Percentiles rank a stretch among this genome's conserved stretches.
phyloP scores from a whole-genome alignment of 192 early-diverging fungal genomes.

The Dispira simplex region DNA sequence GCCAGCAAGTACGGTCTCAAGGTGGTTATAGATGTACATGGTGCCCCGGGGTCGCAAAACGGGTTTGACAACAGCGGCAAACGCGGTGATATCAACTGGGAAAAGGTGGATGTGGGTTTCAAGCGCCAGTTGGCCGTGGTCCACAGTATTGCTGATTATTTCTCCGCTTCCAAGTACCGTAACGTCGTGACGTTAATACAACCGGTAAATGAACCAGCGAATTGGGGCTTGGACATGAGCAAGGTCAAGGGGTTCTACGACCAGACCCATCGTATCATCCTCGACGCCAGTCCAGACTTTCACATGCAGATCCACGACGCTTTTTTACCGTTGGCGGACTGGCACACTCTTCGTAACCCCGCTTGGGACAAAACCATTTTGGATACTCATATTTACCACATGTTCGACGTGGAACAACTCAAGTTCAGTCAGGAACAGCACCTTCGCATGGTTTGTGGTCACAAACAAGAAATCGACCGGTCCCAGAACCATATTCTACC shows the following conservation, averaged over 20 bases:
- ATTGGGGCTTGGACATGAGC: conserved; percentile 21
- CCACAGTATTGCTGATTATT: conserved; percentile 32
- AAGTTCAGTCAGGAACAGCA: conserved; percentile 20
- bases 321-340: conserved; percentile 26
- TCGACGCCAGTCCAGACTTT: background rate
- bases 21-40: conserved; percentile 40
- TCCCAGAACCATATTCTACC: conserved; percentile 26
- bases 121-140: conserved; percentile 31
- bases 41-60: conserved; percentile 40
- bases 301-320: conserved; percentile 25
- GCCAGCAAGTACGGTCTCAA: conserved; percentile 31
- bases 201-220: conserved; percentile 32
- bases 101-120: conserved; percentile 26
- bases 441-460: conserved; percentile 19
- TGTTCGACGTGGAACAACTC: conserved; percentile 28
- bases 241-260: conserved; percentile 25
- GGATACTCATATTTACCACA: conserved; percentile 35
- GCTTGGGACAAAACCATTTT: conserved; percentile 27
- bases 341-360: conserved; percentile 18
- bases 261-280: conserved; percentile 18
- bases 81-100: conserved; percentile 27
- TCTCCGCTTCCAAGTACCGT: conserved; percentile 24
- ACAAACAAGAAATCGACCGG: conserved; percentile 19
- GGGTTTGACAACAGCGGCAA: conserved; percentile 39
- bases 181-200: conserved; percentile 24